A percentile compares a stretch with the other conserved stretches of the same genome.
phyloP scores from a whole-genome alignment of 2,329 filamentous ascomycete species.

The Penicillium sp. region DNA sequence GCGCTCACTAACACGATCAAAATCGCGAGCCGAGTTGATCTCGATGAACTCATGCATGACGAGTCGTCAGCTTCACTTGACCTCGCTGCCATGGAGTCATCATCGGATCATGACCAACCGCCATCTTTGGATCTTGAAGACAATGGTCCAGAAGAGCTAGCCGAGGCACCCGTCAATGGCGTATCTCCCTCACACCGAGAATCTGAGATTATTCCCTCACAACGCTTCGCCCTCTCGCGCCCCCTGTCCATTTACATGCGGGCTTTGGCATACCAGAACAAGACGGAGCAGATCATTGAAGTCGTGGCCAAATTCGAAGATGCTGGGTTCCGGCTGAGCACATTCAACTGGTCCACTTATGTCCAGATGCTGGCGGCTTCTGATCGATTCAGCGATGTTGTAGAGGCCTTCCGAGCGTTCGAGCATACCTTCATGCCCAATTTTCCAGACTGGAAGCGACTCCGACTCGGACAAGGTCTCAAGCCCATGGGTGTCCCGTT shows the following conservation, averaged over 20 bases:
- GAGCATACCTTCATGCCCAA: constrained; percentile 76
- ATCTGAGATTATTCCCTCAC: constrained; percentile 28
- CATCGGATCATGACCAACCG: background rate
- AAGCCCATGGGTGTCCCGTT: constrained; percentile 32
- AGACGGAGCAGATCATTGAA: constrained; percentile 53
- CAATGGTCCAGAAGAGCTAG: background rate
- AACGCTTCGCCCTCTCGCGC: constrained; percentile 52
- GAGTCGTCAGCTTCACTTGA: background rate
- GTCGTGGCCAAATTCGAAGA: constrained; percentile 59
- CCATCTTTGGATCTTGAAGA: background rate
- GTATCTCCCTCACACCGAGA: background rate
- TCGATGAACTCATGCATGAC: constrained; percentile 19
- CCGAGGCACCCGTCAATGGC: background rate
- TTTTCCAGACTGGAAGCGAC: constrained; percentile 71
- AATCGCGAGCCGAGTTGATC: constrained; percentile 40
- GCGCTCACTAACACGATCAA: constrained; percentile 57
- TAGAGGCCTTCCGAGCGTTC: constrained; percentile 68
- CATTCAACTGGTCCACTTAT: constrained; percentile 77
- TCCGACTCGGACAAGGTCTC: constrained; percentile 36
- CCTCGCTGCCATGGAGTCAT: background rate
- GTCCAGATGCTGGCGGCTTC: constrained; percentile 67
- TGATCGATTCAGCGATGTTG: constrained; percentile 56
- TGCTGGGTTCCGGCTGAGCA: constrained; percentile 73
- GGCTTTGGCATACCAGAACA: constrained; percentile 55
- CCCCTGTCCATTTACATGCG: constrained; percentile 56